Base-by-base conservation (phyloP, 2,329 filamentous ascomycete species). In the Aureobasidium sp. region DNA sequence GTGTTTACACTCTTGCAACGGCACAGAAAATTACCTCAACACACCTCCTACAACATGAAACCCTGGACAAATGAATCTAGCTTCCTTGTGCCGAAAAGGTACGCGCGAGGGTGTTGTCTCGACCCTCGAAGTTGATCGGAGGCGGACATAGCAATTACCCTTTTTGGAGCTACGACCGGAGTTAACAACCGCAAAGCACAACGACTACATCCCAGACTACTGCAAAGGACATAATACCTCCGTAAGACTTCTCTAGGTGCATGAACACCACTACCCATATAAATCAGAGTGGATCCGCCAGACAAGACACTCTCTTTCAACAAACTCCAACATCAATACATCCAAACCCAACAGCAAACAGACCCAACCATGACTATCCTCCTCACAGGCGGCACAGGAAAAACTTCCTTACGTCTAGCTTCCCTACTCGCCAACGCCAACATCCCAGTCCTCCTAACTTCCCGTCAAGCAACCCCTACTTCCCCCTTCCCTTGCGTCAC, bases 341-440 rank as follows among this genome's bases (percentile, higher is more conserved):
- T 34, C 31, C 31, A 34, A 34, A 31, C 31, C 31, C 31, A 34
- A 6, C 31, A 34, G 31, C n/a, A 42, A 17, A 39, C 2, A 17
- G 1, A 22, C 3, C 14, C 29, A 51, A 51, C 6, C 15, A 58
- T 58, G 53, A 36, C 41, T 14, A 58, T 58, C 53, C 53, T 58
- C 29, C 41, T 58, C 53, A 58, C 53, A 7, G 53, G 53, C 29
- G 53, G 41, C 53, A 58, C 53, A 27, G 53, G 53, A n/a, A 58
- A 58, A 9, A 58, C 41, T 5, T 47, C 53, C 41, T 8, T 37
- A 0, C 39, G 31, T 2, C 39, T 47, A 12, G 53, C 53, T 9
- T 25, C 39, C 12, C 20, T 58, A 1, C 31, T 47, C 5, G 6
- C 36, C 15, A 1, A 2, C 1, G 31, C 39, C n/a, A 17, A 15